Evolutionary conservation across 2,329 filamentous ascomycete genomes (phyloP), one percentile per base, ranked within the genome.

Genomic region (Cadophora sp.): DNA sequence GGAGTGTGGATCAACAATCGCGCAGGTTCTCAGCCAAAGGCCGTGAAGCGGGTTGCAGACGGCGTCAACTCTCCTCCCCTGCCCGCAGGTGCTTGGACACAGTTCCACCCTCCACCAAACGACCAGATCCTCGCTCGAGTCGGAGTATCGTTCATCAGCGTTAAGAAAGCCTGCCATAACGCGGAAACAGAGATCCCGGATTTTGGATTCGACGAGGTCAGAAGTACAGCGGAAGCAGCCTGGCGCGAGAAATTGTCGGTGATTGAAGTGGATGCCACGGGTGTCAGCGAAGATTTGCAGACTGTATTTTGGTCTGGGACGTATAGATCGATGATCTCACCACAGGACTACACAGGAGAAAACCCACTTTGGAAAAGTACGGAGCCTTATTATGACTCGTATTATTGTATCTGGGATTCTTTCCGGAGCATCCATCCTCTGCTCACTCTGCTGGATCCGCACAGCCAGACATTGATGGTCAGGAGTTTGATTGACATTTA

Each of bases 301-400:
- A 86, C 77, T 19, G 86, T 86, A 34, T 91, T 92, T 72, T 92
- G 90, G 82, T 91, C 87, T 55, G 90, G 89, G 4, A 84, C 90
- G 22, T 92, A 92, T 76, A 82, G 90, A 14, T 85, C 87, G 1
- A 87, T 92, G 85, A 86, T 92, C 70, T 89, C 86, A 60, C 90
- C 90, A 1, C 90, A 92, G 72, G 90, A 92, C 71, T 92, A 92
- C 72, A 92, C 90, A 0, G 89, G 89, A 0, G 91, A 93, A 76
- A 93, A 92, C 64, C 89, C 89, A 0, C 75, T 88, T 0, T 93
- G 90, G 89, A 71, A 84, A 3, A 89, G 85, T 60, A 81, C 81
- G 1, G 89, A 91, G 77, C 90, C 90, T 1, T 92, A 92, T 74
- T 92, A 90, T 74, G 91, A 93, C 76, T 91, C 89, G 0, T 92